Percentiles rank a stretch among this genome's conserved stretches.
Evolutionary conservation across 345 rosid genomes (phyloP).

Genomic region (Salix suchowensis): DNA sequence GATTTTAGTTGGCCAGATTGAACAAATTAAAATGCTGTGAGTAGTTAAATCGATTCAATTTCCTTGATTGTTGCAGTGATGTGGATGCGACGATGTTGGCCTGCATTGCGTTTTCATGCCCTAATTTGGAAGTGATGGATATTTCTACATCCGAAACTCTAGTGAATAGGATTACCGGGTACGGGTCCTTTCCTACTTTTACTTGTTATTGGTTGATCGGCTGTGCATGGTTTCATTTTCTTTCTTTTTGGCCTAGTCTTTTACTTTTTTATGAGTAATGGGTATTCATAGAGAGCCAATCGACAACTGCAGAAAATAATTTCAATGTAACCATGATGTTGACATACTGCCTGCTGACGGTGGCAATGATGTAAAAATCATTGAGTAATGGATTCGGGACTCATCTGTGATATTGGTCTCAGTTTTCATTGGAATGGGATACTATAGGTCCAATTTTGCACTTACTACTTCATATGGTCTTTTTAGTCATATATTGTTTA

Average conservation of each 20-base stretch:
- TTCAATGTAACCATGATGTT: background rate
- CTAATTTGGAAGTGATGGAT: slow-evolving; percentile 81
- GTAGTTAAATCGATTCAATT: background rate
- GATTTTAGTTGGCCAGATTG: background rate
- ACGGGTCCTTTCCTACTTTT: slow-evolving; percentile 7
- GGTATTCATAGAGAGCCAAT: background rate
- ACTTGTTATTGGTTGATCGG: background rate
- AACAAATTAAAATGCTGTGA: background rate
- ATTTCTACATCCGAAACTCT: slow-evolving; percentile 48
- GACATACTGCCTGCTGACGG: background rate
- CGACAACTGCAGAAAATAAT: background rate
- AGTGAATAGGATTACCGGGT: slow-evolving; percentile 88
- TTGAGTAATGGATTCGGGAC: background rate
- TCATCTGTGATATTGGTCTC: background rate
- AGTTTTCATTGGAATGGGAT: background rate
- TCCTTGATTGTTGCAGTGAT: slow-evolving; percentile 51
- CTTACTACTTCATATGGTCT: background rate
- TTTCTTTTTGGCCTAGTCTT: background rate
- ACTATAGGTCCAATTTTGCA: background rate
- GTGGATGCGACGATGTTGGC: slow-evolving; percentile 86
- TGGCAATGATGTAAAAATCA: background rate
- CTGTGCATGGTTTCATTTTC: background rate
- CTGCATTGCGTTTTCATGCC: slow-evolving; percentile 93
- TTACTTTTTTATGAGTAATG: background rate
- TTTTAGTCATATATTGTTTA: background rate